Evolutionary conservation across 192 early-diverging fungal species (phyloP).

Genomic region (Podochytrium sp.): DNA sequence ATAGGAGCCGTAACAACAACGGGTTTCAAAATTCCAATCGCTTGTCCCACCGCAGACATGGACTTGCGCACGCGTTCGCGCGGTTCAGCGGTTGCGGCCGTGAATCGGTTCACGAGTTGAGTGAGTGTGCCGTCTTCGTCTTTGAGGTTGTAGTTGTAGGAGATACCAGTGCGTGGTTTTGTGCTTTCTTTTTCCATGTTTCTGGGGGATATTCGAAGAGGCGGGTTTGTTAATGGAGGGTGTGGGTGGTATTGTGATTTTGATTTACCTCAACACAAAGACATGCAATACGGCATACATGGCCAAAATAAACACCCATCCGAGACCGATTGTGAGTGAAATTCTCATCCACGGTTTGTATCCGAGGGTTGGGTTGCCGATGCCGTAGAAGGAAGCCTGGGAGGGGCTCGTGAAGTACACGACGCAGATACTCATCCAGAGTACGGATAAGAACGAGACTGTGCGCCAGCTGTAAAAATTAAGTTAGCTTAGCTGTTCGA

Average conservation of each 20-base stretch:
- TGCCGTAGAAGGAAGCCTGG: slow-evolving; percentile 21
- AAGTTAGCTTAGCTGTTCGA: not conserved
- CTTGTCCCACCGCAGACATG: not conserved
- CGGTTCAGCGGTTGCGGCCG: not conserved
- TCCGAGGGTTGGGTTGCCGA: not conserved
- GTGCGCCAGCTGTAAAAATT: slow-evolving; percentile 9
- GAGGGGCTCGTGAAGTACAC: slow-evolving; percentile 37
- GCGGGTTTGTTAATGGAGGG: not conserved
- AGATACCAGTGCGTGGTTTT: slow-evolving; percentile 27
- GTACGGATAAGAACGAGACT: slow-evolving; percentile 15
- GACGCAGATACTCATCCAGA: slow-evolving; percentile 39
- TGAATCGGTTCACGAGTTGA: not conserved
- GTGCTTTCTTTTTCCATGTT: slow-evolving; percentile 32
- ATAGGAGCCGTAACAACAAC: not conserved
- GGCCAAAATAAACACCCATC: slow-evolving; percentile 23
- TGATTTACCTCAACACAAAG: slow-evolving; percentile 9
- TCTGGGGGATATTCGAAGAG: not conserved
- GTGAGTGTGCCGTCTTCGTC: slow-evolving; percentile 31
- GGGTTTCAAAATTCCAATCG: not conserved
- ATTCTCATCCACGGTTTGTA: slow-evolving; percentile 34
- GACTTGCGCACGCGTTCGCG: not conserved
- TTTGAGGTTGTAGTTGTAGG: slow-evolving; percentile 14
- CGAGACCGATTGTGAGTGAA: slow-evolving; percentile 11
- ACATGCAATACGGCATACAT: slow-evolving; percentile 13
- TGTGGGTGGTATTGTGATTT: not conserved